Evolutionary conservation across 2,329 filamentous ascomycete species (phyloP).

Genomic region (Xylariales sp.): DNA sequence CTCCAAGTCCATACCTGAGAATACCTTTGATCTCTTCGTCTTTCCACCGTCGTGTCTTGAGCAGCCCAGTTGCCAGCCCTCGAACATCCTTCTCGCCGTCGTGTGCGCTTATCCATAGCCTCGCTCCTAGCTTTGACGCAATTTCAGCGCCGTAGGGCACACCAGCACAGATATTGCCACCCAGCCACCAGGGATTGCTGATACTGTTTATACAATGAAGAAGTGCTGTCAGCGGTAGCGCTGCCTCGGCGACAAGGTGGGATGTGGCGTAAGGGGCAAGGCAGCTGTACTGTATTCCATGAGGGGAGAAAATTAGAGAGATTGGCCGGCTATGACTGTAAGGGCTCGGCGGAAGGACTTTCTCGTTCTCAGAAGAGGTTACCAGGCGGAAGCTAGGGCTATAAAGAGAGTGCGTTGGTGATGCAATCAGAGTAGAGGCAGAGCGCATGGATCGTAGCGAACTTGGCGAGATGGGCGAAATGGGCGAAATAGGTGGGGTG

Average conservation of each 20-base stretch:
- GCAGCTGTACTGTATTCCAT: slow-evolving; percentile 67
- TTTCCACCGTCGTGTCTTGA: slow-evolving; percentile 59
- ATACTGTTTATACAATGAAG: slow-evolving; percentile 73
- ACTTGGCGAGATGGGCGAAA: slow-evolving; percentile 48
- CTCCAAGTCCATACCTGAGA: slow-evolving; percentile 29
- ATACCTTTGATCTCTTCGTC: slow-evolving; percentile 58
- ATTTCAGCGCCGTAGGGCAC: slow-evolving; percentile 68
- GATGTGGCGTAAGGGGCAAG: slow-evolving; percentile 67
- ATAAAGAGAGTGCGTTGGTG: slow-evolving; percentile 37
- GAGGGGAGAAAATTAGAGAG: slow-evolving; percentile 73
- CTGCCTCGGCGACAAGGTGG: slow-evolving; percentile 66
- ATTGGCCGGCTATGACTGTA: slow-evolving; percentile 55
- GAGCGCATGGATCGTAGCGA: slow-evolving; percentile 53
- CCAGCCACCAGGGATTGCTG: slow-evolving; percentile 70
- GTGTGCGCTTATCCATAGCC: slow-evolving; percentile 70
- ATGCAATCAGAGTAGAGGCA: slow-evolving; percentile 49
- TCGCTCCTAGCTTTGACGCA: slow-evolving; percentile 63
- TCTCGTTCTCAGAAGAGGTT: slow-evolving; percentile 37
- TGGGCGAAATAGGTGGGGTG: slow-evolving; percentile 53
- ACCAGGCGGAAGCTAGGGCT: slow-evolving; percentile 37
- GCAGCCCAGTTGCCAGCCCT: slow-evolving; percentile 63
- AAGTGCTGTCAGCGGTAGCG: slow-evolving; percentile 71
- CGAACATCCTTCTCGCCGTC: slow-evolving; percentile 68
- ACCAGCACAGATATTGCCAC: slow-evolving; percentile 68
- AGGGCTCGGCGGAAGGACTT: slow-evolving; percentile 28